Evolutionary conservation across 495 filamentous ascomycete genomes (phyloP).

Genomic region (Xylaria nigripes): DNA sequence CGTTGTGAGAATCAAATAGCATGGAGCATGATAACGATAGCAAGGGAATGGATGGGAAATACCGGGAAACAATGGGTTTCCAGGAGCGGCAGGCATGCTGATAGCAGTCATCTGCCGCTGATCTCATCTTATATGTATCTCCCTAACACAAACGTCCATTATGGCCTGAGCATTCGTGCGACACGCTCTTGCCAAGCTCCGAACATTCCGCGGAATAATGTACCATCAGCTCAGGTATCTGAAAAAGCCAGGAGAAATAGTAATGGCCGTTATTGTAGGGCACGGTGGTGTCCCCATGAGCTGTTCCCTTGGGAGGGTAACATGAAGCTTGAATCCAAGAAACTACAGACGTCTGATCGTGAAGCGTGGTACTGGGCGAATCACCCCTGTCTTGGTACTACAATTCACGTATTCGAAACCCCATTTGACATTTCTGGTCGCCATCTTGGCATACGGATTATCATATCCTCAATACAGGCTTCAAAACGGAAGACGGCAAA

Average conservation of each 20-base stretch:
- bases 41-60: background rate
- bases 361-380: background rate
- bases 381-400: background rate
- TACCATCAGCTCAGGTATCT: conserved; percentile 21
- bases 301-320: conserved; percentile 24
- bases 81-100: background rate
- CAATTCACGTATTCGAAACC: background rate
- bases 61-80: conserved; percentile 3
- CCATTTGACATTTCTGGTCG: background rate
- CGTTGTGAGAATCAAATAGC: background rate
- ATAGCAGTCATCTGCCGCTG: background rate
- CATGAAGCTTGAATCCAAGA: conserved; percentile 5
- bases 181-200: conserved; percentile 14
- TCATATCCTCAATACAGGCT: no score
- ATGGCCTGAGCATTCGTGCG: background rate
- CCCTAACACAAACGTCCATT: no score
- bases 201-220: conserved; percentile 15
- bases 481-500: no score
- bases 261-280: no score
- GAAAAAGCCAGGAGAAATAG: conserved; percentile 32
- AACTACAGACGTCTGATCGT: conserved; percentile 5
- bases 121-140: background rate
- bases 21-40: background rate
- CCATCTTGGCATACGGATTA: background rate
- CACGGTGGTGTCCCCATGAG: conserved; percentile 11